Percentiles rank a stretch among this genome's conserved stretches.
phyloP scores from a whole-genome alignment of 345 rosid genomes.

The Reutealis trisperma region DNA sequence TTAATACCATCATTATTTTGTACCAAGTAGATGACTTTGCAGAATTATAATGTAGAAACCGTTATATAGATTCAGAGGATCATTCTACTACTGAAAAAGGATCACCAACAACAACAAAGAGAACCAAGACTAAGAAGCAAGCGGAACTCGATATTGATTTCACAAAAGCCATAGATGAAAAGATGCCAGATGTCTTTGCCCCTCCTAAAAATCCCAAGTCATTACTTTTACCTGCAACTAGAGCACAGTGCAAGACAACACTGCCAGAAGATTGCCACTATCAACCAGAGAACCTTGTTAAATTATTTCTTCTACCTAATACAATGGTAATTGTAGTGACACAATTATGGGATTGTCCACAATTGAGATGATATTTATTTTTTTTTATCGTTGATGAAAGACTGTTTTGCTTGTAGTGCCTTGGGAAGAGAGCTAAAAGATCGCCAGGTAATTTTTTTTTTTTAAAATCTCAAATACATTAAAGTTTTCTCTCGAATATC shows the following conservation, averaged over 20 bases:
- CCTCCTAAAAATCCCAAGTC: slow-evolving; percentile 86
- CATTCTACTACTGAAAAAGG: slow-evolving; percentile 47
- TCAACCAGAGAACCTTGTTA: slow-evolving; percentile 88
- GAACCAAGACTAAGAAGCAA: slow-evolving; percentile 62
- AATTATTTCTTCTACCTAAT: slow-evolving; percentile 82
- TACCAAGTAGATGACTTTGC: not conserved
- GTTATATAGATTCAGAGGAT: slow-evolving; percentile 51
- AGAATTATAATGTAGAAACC: slow-evolving; percentile 12
- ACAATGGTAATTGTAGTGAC: slow-evolving; percentile 55
- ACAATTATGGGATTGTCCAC: slow-evolving; percentile 1
- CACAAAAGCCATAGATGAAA: slow-evolving; percentile 69
- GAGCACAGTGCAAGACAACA: slow-evolving; percentile 57
- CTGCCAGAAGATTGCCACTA: slow-evolving; percentile 99
- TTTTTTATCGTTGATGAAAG: slow-evolving; percentile 21
- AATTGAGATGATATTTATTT: slow-evolving; percentile 5
- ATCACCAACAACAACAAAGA: slow-evolving; percentile 52
- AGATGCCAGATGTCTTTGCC: slow-evolving; percentile 58
- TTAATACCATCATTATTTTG: slow-evolving; percentile 7
- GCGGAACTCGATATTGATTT: slow-evolving; percentile 72
- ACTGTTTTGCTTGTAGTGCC: slow-evolving; percentile 63
- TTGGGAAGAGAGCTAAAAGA: slow-evolving; percentile 67
- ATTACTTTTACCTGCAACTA: slow-evolving; percentile 69
- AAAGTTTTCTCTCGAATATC: slow-evolving; percentile 4
- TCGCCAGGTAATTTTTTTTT: slow-evolving; percentile 51
- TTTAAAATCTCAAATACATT: not conserved